A percentile compares a stretch with the other conserved stretches of the same genome.
Conservation (phyloP, 768 basidiomycete genomes). For the Podaxis carcinomalis region DNA sequence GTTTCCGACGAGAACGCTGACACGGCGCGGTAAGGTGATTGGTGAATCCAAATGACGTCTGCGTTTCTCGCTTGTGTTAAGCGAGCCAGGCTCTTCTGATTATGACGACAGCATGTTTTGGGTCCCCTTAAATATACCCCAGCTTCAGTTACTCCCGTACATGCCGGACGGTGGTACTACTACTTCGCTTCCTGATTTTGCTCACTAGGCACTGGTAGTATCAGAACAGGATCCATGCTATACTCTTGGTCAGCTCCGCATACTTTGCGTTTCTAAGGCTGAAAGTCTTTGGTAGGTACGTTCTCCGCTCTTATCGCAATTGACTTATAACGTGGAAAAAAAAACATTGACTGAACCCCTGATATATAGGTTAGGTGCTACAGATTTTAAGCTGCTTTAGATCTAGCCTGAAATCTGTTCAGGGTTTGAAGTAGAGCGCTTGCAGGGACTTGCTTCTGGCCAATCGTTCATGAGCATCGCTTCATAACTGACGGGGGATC, state of each 20-base stretch:
- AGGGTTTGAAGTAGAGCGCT: not conserved
- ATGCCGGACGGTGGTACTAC: not conserved
- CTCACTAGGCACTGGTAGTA: not conserved
- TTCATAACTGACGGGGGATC: not conserved
- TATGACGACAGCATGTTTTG: not conserved
- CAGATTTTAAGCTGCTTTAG: slow-evolving; percentile 11
- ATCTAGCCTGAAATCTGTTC: slow-evolving; percentile 4
- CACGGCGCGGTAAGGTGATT: not conserved
- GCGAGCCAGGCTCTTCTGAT: slow-evolving; percentile 7
- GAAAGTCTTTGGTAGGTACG: not conserved
- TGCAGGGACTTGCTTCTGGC: not conserved
- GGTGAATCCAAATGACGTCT: not conserved
- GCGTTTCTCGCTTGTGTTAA: slow-evolving; percentile 7
- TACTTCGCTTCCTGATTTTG: not conserved
- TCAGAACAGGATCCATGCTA: not conserved
- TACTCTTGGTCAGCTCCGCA: not conserved
- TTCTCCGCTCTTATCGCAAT: not conserved
- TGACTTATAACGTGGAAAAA: not conserved
- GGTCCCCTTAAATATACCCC: not conserved
- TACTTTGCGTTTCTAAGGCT: not conserved
- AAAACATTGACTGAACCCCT: not conserved
- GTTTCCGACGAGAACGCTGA: slow-evolving; percentile 9
- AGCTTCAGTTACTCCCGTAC: slow-evolving; percentile 5
- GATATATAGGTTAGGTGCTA: not conserved
- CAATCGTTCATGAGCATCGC: not conserved